Percentiles rank a stretch among this genome's conserved stretches.
phyloP scores from a whole-genome alignment of 495 filamentous ascomycete species.

The Lentithecium fluviatile region DNA sequence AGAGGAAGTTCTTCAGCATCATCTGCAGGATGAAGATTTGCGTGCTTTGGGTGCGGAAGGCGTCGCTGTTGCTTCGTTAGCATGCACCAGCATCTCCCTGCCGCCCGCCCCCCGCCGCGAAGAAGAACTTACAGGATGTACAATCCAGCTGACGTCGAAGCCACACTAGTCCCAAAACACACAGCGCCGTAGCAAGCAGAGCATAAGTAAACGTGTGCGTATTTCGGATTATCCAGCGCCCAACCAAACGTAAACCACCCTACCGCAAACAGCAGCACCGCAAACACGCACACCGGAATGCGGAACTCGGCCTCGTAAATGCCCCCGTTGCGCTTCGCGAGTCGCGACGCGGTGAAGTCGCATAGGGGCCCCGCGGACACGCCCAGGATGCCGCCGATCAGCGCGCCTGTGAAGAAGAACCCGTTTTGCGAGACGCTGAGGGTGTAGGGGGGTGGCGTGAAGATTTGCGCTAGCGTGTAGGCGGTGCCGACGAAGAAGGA shows the following conservation, averaged over 20 bases:
- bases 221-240: constrained; percentile 10
- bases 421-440: constrained; percentile 27
- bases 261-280: constrained; percentile 18
- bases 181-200: constrained; percentile 21
- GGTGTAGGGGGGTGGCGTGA: constrained; percentile 21
- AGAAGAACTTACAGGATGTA: constrained; percentile 23
- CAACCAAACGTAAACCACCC: constrained; percentile 25
- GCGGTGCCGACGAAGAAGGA: constrained; percentile 26
- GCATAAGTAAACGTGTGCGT: constrained; percentile 4
- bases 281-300: constrained; percentile 18
- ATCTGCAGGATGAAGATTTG: constrained; percentile 29
- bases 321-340: constrained; percentile 10
- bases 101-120: background rate
- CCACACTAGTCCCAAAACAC: constrained; percentile 23
- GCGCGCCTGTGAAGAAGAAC: constrained; percentile 27
- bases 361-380: constrained; percentile 17
- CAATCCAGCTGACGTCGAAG: constrained; percentile 21
- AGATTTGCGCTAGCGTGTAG: constrained; percentile 28
- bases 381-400: constrained; percentile 23
- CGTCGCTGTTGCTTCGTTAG: constrained; percentile 5
- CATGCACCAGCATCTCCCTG: background rate
- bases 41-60: constrained; percentile 18
- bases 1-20: constrained; percentile 30
- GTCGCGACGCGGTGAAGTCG: constrained; percentile 7
- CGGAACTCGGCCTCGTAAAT: constrained; percentile 24